These are phyloP conservation scores for Elsinoe fawcettii DNA, from an alignment of 2,329 filamentous ascomycete genomes.

Conservation along the genomic window DNA sequence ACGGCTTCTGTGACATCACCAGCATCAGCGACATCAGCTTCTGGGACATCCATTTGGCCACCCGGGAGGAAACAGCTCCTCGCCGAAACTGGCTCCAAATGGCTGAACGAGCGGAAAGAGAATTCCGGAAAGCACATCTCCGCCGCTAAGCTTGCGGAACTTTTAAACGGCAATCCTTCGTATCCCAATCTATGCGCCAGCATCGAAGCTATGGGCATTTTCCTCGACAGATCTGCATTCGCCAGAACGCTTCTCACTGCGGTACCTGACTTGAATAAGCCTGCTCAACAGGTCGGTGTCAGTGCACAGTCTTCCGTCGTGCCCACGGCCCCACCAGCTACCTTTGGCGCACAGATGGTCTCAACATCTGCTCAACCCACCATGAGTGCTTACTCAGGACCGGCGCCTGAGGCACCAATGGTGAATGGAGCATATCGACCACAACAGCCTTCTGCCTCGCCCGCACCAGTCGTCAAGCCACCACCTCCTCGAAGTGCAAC, in stretches of 20 bases:
- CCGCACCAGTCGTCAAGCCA: not conserved
- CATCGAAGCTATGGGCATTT: slow-evolving; percentile 43
- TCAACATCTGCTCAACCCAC: not conserved
- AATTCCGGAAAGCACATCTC: slow-evolving; percentile 37
- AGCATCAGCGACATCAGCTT: not conserved
- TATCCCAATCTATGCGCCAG: slow-evolving; percentile 49
- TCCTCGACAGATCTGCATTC: slow-evolving; percentile 46
- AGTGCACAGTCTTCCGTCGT: not conserved
- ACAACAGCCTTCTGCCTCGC: not conserved
- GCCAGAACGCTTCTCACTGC: slow-evolving; percentile 44
- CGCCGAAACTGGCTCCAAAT: slow-evolving; percentile 43
- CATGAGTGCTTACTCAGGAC: not conserved
- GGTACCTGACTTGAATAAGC: slow-evolving; percentile 36
- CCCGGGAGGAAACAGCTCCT: slow-evolving; percentile 43
- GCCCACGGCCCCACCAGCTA: slow-evolving; percentile 1
- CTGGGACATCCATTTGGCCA: slow-evolving; percentile 36
- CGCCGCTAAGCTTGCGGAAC: slow-evolving; percentile 35
- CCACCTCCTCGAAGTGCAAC: slow-evolving; percentile 3
- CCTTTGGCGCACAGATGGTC: slow-evolving; percentile 18
- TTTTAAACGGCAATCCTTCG: slow-evolving; percentile 47
- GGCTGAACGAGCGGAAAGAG: slow-evolving; percentile 36
- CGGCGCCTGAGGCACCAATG: not conserved
- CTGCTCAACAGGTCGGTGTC: not conserved
- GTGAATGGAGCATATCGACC: slow-evolving; percentile 4
- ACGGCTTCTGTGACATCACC: not conserved